Base-by-base conservation (phyloP, 176 grass and related monocot genomes). In the Lolium multiflorum region DNA sequence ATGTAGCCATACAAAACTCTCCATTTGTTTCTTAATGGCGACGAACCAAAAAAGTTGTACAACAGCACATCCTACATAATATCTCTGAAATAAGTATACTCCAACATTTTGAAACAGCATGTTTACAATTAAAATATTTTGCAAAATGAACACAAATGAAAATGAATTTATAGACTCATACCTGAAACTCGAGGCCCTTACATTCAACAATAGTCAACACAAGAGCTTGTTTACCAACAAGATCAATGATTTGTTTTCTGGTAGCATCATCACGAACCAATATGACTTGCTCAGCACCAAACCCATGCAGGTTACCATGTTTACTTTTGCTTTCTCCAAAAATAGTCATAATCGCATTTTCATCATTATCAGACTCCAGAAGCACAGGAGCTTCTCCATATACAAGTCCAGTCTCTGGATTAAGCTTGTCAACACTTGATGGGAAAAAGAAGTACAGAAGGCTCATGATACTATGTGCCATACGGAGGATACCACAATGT, bases 121-220 rank as follows among this genome's bases (percentile, higher is more conserved):
- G 35, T 4, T 80, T 28, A 66, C n/a, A 37, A 63, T 35, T 4
- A 72, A 81, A 59, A 81, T 81, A 48, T 12, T 73, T 76, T 51
- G 14, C 6, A 28, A 37, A 37, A 16, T 39, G 20, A 77, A 6
- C 41, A 56, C 24, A 62, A 22, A 22, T 25, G 4, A 51, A 61
- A 61, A 14, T 64, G 57, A 81, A 77, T 4, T 59, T 25, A 57
- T 46, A 78, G 56, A 20, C 25, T 24, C 16, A 15, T 93, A 97
- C 95, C 91, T 97, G 91, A 79, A 95, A 97, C 37, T 97, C 95
- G 11, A 97, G 92, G 69, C 95, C 95, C 64, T 97, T 97, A 18
- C 95, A 97, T 88, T 97, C 95, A 75, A 97, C 58, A 66, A 95
- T 97, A 47, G 95, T 89, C 43, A 98, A 81, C 35, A 95, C 93